Base-by-base conservation (phyloP, 2,329 filamentous ascomycete genomes). In the Aspergillus versicolor region DNA sequence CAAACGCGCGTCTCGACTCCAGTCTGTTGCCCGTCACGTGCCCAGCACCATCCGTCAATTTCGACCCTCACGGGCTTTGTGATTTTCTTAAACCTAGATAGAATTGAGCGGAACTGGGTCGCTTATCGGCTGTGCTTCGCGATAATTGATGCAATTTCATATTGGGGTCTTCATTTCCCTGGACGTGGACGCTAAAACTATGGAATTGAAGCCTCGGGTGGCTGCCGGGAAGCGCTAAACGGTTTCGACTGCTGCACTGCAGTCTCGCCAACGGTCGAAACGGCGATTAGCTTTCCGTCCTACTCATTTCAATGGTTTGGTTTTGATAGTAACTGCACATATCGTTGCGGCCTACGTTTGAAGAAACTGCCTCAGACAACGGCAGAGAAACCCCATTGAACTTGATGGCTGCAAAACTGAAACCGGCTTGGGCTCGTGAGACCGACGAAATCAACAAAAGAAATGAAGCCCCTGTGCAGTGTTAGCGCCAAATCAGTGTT, bases 361-460 rank as follows among this genome's bases (percentile, higher is more conserved):
- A 7, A 37, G 13, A 37, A 37, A 37, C 13, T 5, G 9, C 34
- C 34, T 37, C 13, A 24, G 37, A 22, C 41, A 45, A n/a, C 22
- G 41, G 9, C 19, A 6, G 22, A 9, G 15, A 44, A n/a, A 42
- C 17, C 13, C 21, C 15, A 7, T 12, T 38, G 15, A 19, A 27
- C n/a, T 11, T 37, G 13, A 17, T 38, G 19, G 54, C 46, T 52
- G 50, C 52, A 55, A 53, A 44, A 38, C 54, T 61, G 59, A 61
- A 61, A 59, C 56, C 57, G 59, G 57, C 56, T 56, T 58, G 54
- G 53, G 56, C 59, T 59, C 51, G 51, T 59, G 52, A 50, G 52
- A 59, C 42, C 30, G 44, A 47, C 57, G 42, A 42, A 54, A 49
- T 44, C 52, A 52, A 57, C 49, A 22, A 49, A 58, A 46, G 45